phyloP scores from a whole-genome alignment of 306 rosid genomes.

The Rubus idaeus region DNA sequence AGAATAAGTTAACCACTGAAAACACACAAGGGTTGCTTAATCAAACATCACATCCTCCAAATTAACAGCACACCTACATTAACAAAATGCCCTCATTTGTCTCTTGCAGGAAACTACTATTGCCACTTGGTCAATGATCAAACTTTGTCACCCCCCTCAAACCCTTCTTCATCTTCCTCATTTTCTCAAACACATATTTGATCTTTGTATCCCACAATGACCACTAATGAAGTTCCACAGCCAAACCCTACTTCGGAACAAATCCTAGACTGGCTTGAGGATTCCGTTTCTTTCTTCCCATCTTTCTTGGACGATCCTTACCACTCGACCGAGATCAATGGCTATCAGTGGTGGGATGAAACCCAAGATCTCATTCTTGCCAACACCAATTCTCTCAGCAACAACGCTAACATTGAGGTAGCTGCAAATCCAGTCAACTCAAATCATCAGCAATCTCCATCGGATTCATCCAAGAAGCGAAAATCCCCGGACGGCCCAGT shows the following conservation, averaged over 20 bases:
- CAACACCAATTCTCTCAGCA: constrained; percentile 35
- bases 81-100: constrained; percentile 72
- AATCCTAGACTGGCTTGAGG: constrained; percentile 76
- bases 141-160: constrained; percentile 25
- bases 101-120: constrained; percentile 32
- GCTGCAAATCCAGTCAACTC: constrained; percentile 26
- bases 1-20: constrained; percentile 48
- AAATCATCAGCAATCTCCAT: constrained; percentile 29
- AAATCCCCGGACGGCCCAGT: constrained; percentile 36
- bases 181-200: not conserved
- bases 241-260: constrained; percentile 64
- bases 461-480: constrained; percentile 62
- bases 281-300: constrained; percentile 64
- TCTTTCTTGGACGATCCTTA: constrained; percentile 71
- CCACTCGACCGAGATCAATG: constrained; percentile 42
- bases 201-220: constrained; percentile 37
- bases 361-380: constrained; percentile 40
- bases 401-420: constrained; percentile 25
- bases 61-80: constrained; percentile 61
- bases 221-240: constrained; percentile 44
- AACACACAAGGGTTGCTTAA: constrained; percentile 54
- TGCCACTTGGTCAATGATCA: constrained; percentile 57
- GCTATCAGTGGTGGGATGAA: constrained; percentile 64
- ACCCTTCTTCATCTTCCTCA: constrained; percentile 19
- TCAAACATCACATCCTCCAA: constrained; percentile 78